Evolutionary conservation across 768 basidiomycete genomes (phyloP).

Genomic region (Pisolithus orientalis): DNA sequence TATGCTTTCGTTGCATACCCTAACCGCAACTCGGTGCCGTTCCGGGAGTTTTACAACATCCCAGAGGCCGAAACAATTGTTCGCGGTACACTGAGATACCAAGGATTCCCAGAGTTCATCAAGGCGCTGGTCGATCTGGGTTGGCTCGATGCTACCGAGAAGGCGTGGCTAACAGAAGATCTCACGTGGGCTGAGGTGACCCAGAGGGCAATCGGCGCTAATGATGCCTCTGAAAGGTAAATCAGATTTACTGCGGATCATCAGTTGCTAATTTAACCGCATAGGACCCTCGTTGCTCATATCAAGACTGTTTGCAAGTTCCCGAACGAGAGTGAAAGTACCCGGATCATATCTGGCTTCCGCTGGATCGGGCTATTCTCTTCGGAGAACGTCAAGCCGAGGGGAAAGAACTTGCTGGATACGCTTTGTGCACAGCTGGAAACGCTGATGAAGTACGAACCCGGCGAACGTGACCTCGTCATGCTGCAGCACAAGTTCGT

Average conservation of each 20-base stretch:
- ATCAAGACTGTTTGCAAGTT: conserved; percentile 68
- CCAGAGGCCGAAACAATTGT: conserved; percentile 91
- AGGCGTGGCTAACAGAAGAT: conserved; percentile 71
- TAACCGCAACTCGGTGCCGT: conserved; percentile 89
- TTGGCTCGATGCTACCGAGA: conserved; percentile 70
- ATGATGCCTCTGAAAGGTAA: conserved; percentile 65
- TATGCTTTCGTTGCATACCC: conserved; percentile 97
- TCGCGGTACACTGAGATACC: conserved; percentile 90
- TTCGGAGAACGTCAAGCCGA: conserved; percentile 48
- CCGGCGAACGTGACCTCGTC: conserved; percentile 90
- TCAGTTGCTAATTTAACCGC: conserved; percentile 3
- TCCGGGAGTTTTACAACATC: conserved; percentile 87
- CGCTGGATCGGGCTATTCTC: conserved; percentile 95
- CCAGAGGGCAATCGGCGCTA: conserved; percentile 65
- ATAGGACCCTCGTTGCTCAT: conserved; percentile 65
- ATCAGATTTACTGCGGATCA: not conserved
- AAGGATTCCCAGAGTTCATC: conserved; percentile 96
- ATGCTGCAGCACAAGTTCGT: conserved; percentile 99
- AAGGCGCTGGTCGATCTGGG: conserved; percentile 80
- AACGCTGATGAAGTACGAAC: conserved; percentile 85
- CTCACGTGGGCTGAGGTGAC: conserved; percentile 83
- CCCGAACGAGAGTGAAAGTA: conserved; percentile 61
- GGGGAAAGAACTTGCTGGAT: conserved; percentile 78
- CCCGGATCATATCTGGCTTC: conserved; percentile 82
- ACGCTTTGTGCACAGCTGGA: conserved; percentile 90